Base-by-base conservation (phyloP, 441 rosid genomes). In the Manihot esculenta region DNA sequence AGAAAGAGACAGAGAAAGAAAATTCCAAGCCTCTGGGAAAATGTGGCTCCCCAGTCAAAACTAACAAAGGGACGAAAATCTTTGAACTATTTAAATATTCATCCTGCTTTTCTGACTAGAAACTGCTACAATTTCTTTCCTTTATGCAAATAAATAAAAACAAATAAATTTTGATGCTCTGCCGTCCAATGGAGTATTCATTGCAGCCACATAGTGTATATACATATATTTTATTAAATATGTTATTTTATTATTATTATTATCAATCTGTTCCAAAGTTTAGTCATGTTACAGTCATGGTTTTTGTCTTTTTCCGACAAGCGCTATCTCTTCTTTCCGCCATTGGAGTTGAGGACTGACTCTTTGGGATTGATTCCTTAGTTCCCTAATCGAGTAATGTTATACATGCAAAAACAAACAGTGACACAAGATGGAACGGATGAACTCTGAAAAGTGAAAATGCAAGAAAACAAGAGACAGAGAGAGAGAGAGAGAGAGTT, bases 301-400 rank as follows among this genome's bases (percentile, higher is more conserved):
- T 71, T 72, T 67, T 44, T n/a, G n/a, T n/a, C n/a, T n/a, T n/a
- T n/a, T n/a, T n/a, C n/a, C n/a, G n/a, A n/a, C n/a, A n/a, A n/a
- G n/a, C n/a, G n/a, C n/a, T n/a, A n/a, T n/a, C n/a, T n/a, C n/a
- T n/a, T n/a, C n/a, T n/a, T n/a, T n/a, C n/a, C n/a, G n/a, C n/a
- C n/a, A n/a, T n/a, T 26, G 14, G 27, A 61, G 72, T 65, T 68
- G 74, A 55, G 61, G 64, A 64, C 64, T 30, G 72, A 67, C 65
- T 70, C 64, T 66, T 35, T 18, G 33, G 24, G n/a, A 41, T 62
- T 80, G 80, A 78, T 73, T 60, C 82, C 60, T 66, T 69, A 18
- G 82, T 68, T 80, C 80, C 88, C 77, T 35, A 71, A 80, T 78
- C 47, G 85, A 82, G 83, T 77, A 80, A 78, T 75, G 68, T 24